Evolutionary conservation across 225 moss, liverwort and hornwort species (phyloP).

Genomic region (Straminergon stramineum): DNA sequence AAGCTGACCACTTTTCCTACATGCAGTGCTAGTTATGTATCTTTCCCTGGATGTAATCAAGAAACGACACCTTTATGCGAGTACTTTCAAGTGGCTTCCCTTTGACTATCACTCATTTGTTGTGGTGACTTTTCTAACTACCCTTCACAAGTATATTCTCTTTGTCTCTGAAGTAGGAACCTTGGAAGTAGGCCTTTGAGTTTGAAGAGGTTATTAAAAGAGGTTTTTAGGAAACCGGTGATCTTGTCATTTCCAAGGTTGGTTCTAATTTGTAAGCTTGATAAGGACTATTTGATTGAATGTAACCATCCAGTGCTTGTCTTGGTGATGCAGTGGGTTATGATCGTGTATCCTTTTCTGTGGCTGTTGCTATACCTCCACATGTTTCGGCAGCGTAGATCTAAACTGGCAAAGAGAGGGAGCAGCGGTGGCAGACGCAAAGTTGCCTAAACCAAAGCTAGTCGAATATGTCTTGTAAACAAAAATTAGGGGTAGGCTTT

Average conservation of each 20-base stretch:
- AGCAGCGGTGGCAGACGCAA: constrained; percentile 6
- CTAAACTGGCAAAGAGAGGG: constrained; percentile 38
- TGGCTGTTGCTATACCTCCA: constrained; percentile 61
- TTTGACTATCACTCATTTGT: constrained; percentile 58
- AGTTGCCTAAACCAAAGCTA: constrained; percentile 6
- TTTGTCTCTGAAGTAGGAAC: neutral
- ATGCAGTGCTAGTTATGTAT: constrained; percentile 66
- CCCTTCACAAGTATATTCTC: neutral
- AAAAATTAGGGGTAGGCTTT: neutral
- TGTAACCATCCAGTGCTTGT: neutral
- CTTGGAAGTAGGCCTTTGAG: neutral
- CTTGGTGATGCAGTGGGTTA: constrained; percentile 36
- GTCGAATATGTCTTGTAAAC: neutral
- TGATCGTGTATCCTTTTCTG: constrained; percentile 53
- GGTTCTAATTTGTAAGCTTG: neutral
- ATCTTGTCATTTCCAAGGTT: neutral
- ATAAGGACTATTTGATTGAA: neutral
- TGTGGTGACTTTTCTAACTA: constrained; percentile 24
- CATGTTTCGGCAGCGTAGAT: constrained; percentile 61
- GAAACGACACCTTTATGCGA: constrained; percentile 34
- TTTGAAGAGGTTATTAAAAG: neutral
- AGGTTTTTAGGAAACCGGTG: neutral
- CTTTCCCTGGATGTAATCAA: constrained; percentile 41
- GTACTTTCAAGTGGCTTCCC: constrained; percentile 41
- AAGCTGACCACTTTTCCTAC: neutral